Evolutionary conservation across 1,139 yeast species (phyloP).

Genomic region (Taphrina communis): DNA sequence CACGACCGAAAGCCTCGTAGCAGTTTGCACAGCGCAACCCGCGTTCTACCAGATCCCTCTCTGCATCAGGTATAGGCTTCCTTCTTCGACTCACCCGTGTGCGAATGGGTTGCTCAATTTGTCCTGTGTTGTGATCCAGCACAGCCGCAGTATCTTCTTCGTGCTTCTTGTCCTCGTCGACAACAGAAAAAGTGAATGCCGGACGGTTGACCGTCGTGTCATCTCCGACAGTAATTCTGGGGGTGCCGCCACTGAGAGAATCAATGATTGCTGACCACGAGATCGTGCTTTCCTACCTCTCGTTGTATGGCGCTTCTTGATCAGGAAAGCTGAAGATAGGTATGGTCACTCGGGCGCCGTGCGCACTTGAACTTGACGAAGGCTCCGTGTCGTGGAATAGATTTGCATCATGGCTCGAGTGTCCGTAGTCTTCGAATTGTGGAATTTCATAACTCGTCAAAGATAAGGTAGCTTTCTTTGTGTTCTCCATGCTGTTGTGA

Average conservation of each 20-base stretch:
- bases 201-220: background rate
- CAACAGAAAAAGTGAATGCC: background rate
- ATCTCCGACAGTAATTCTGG: background rate
- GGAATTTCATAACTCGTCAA: slow-evolving; percentile 14
- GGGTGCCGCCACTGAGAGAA: background rate
- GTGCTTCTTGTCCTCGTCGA: background rate
- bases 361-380: background rate
- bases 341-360: background rate
- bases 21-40: slow-evolving; percentile 32
- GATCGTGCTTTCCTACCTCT: background rate
- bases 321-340: slow-evolving; percentile 14
- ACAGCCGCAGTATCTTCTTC: background rate
- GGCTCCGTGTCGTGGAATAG: background rate
- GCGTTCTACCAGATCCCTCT: slow-evolving; percentile 6
- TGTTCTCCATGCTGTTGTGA: background rate
- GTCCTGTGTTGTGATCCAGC: background rate
- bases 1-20: slow-evolving; percentile 22
- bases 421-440: background rate
- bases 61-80: background rate
- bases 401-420: background rate
- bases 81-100: background rate
- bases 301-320: background rate
- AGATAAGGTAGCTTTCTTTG: background rate
- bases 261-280: background rate
- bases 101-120: background rate